Evolutionary conservation across 495 filamentous ascomycete genomes (phyloP).

Genomic region (Xylaria telfairii): DNA sequence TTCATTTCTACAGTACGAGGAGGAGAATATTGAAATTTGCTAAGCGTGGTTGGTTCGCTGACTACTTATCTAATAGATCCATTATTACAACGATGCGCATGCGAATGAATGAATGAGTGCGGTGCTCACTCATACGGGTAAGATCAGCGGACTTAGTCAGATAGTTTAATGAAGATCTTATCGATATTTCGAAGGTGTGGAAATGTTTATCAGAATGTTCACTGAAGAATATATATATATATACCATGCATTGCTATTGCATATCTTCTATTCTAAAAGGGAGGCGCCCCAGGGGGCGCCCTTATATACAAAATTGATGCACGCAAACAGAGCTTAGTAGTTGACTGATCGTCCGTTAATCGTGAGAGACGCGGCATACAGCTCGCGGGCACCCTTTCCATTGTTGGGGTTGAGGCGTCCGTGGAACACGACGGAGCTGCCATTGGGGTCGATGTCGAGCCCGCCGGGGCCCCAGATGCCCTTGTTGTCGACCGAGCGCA

Average conservation of each 20-base stretch:
- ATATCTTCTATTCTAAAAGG: background rate
- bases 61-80: constrained; percentile 45
- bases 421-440: constrained; percentile 37
- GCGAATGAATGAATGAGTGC: constrained; percentile 35
- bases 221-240: background rate
- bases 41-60: background rate
- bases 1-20: background rate
- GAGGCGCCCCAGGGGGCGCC: background rate
- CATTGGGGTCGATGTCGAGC: constrained; percentile 40
- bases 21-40: background rate
- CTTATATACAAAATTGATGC: background rate
- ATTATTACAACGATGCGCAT: constrained; percentile 55
- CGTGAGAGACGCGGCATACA: constrained; percentile 37
- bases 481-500: constrained; percentile 36
- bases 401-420: constrained; percentile 33
- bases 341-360: constrained; percentile 32
- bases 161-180: background rate
- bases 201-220: background rate
- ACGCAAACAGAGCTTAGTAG: background rate
- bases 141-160: background rate
- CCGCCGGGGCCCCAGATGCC: constrained; percentile 39
- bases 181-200: background rate
- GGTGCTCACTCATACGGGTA: background rate
- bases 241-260: background rate
- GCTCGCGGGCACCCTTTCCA: constrained; percentile 26